Evolutionary conservation across 495 filamentous ascomycete genomes (phyloP), one percentile per base, ranked within the genome.

Genomic region (Podospora pseudoanserina): DNA sequence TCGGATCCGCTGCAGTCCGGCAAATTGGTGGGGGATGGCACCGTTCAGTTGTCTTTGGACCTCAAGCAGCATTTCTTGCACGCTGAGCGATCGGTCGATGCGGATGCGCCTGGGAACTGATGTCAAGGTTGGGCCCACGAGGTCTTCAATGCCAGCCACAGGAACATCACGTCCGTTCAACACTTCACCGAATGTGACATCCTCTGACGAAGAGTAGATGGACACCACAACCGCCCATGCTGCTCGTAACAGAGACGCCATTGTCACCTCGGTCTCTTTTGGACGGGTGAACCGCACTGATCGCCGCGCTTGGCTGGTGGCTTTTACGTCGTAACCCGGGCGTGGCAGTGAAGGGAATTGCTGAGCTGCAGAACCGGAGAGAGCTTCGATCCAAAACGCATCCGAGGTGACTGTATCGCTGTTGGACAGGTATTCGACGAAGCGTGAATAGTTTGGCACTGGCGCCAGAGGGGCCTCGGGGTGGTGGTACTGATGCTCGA

Each of bases 1-100:
- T 65, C 79, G 76, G 70, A 91, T 90, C 30, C 85, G 80, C 70
- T 88, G 85, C 71, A 91, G 79, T 2, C 89, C 88, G 64, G 84
- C 79, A 53, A 87, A 85, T 75, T 90, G 82, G 72, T 86, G 85
- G 1, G 84, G 80, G 4, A 86, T 82, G 1, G 80, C 79, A 5
- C 83, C 78, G 53, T 81, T 76, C 15, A 82, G 75, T 18, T 80
- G 71, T 16, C 81, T 70, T 68, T 90, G 86, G 9, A 91, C 71
- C 1, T 75, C 60, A 18, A 78, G 72, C 4, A 86, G 76, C 32
- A 70, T 71, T 4, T 81, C 70, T 5, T 27, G 11, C 23, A 85
- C 71, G 5, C 61, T 71, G 7, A 64, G 39, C 7, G 66, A 23
- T 23, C 72, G 63, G 57, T 82, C 67, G 28, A 85, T 34, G 16